phyloP scores from a whole-genome alignment of 1,139 yeast species.

The Nakaseomyces uthaithaninus region DNA sequence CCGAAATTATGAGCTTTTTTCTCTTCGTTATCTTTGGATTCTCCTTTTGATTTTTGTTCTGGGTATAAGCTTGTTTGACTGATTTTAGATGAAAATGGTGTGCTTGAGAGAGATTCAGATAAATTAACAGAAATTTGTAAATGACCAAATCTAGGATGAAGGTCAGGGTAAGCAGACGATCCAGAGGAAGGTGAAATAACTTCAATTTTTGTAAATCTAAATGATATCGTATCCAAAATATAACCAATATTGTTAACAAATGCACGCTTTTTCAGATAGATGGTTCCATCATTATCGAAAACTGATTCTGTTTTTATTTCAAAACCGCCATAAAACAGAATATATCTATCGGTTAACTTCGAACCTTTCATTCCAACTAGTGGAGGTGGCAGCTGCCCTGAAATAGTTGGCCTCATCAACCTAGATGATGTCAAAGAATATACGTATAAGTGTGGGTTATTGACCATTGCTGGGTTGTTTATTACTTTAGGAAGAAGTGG shows the following conservation, averaged over 20 bases:
- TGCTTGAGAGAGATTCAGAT: neutral
- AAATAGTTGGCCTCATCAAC: constrained; percentile 20
- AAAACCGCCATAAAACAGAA: constrained; percentile 42
- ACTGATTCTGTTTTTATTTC: constrained; percentile 33
- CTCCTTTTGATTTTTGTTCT: neutral
- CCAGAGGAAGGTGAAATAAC: constrained; percentile 36
- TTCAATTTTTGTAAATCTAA: constrained; percentile 34
- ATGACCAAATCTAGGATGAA: constrained; percentile 43
- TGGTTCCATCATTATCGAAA: constrained; percentile 25
- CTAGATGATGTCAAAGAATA: constrained; percentile 33
- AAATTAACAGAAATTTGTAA: constrained; percentile 27
- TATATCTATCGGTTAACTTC: constrained; percentile 35
- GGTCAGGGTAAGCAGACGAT: constrained; percentile 31
- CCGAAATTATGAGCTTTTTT: constrained; percentile 10
- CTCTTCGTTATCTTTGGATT: constrained; percentile 9
- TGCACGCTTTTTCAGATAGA: constrained; percentile 30
- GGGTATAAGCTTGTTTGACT: constrained; percentile 1
- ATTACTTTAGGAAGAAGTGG: constrained; percentile 36
- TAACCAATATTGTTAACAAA: constrained; percentile 35
- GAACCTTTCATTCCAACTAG: constrained; percentile 36
- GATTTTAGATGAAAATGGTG: constrained; percentile 4
- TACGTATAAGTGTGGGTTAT: constrained; percentile 31
- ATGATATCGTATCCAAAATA: constrained; percentile 35
- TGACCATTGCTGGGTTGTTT: constrained; percentile 33
- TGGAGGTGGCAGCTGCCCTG: constrained; percentile 37